A percentile compares a stretch with the other conserved stretches of the same genome.
Conservation (phyloP, 441 rosid genomes). For the Capsella rubella region DNA sequence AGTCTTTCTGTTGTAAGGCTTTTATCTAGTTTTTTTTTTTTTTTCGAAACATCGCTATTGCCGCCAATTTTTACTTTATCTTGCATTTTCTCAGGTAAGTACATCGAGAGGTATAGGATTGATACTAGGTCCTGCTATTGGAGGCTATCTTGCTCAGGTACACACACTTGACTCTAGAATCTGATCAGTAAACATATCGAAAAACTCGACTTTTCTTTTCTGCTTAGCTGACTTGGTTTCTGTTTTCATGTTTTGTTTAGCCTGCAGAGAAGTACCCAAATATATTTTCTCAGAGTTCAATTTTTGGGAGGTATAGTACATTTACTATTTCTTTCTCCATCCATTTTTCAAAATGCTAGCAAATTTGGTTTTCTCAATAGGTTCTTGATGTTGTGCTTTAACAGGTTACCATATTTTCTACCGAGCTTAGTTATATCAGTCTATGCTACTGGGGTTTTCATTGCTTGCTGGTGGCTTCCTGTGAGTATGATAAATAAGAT, state of each 20-base stretch:
- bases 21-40: not conserved
- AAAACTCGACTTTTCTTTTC: not conserved
- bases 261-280: conserved; percentile 68
- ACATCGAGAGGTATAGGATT: conserved; percentile 74
- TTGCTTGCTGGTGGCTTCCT: conserved; percentile 76
- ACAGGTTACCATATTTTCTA: conserved; percentile 79
- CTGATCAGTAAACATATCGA: not conserved
- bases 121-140: conserved; percentile 74
- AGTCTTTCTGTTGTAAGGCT: conserved; percentile 37
- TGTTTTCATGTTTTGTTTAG: conserved; percentile 45
- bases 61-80: not conserved
- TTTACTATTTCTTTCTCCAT: not conserved
- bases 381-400: conserved; percentile 27
- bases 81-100: conserved; percentile 53
- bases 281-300: conserved; percentile 54
- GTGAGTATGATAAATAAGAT: conserved; percentile 46
- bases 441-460: conserved; percentile 56
- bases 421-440: conserved; percentile 70
- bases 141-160: conserved; percentile 80
- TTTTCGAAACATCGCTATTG: not conserved
- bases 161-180: conserved; percentile 8
- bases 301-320: conserved; percentile 64
- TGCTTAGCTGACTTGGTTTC: conserved; percentile 15
- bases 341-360: not conserved
- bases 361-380: conserved; percentile 5